Percentiles rank a stretch among this genome's conserved stretches.
These are phyloP conservation scores for Populus hybrid DNA, from an alignment of 441 rosid genomes.

Conservation along the genomic window DNA sequence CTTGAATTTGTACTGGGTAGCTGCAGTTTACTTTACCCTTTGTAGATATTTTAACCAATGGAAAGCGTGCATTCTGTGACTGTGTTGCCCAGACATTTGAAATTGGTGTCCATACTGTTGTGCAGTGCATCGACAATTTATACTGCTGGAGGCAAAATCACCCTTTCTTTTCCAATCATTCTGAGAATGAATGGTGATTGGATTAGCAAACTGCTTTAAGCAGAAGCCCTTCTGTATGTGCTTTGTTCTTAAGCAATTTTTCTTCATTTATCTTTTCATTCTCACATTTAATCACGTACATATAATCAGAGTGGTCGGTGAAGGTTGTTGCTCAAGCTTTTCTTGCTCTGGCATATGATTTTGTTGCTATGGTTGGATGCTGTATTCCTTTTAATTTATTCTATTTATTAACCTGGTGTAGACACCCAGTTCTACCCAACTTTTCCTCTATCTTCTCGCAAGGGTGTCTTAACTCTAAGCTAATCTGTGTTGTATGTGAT, in stretches of 20 bases:
- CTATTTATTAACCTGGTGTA: constrained; percentile 24
- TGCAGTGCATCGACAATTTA: constrained; percentile 34
- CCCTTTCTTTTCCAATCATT: constrained; percentile 27
- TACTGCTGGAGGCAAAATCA: constrained; percentile 27
- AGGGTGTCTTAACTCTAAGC: not conserved
- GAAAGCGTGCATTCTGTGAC: constrained; percentile 37
- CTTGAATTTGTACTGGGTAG: constrained; percentile 42
- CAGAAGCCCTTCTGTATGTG: constrained; percentile 36
- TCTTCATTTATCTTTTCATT: constrained; percentile 7
- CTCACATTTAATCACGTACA: constrained; percentile 13
- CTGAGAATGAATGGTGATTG: constrained; percentile 31
- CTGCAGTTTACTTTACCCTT: constrained; percentile 39
- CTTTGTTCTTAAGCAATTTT: constrained; percentile 39
- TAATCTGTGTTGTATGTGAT: not conserved
- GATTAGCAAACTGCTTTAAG: constrained; percentile 31
- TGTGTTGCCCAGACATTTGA: constrained; percentile 31
- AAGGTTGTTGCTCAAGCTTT: constrained; percentile 22
- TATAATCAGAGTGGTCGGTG: constrained; percentile 31
- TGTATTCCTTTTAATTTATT: constrained; percentile 22
- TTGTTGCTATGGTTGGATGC: constrained; percentile 25
- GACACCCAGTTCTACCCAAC: constrained; percentile 4
- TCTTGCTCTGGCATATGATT: constrained; percentile 29
- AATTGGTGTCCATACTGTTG: constrained; percentile 36
- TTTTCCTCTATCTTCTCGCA: not conserved
- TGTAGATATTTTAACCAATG: constrained; percentile 63